phyloP scores from a whole-genome alignment of 441 rosid genomes.

The Capsella rubella region DNA sequence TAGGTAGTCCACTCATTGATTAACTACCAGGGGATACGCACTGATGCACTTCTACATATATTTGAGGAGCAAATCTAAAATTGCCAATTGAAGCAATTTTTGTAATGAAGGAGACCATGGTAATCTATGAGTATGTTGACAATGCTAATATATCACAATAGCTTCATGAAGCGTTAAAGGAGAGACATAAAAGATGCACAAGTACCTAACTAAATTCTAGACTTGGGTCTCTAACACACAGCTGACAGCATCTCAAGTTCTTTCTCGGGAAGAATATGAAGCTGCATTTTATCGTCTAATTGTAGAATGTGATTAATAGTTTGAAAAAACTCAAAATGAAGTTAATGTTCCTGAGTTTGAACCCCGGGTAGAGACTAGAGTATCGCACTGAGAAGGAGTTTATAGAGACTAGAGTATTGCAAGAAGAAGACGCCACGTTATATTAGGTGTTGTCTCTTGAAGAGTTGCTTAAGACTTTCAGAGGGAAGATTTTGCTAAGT shows the following conservation, averaged over 20 bases:
- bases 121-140: too few species aligned
- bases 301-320: background rate
- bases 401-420: background rate
- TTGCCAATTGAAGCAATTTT: too few species aligned
- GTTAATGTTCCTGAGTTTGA: background rate
- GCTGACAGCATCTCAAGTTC: too few species aligned
- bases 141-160: too few species aligned
- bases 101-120: too few species aligned
- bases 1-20: too few species aligned
- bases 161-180: background rate
- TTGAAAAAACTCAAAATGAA: background rate
- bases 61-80: too few species aligned
- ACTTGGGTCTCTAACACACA: background rate
- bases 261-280: background rate
- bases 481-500: conserved; percentile 65
- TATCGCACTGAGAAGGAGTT: background rate
- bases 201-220: background rate
- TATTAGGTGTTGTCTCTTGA: conserved; percentile 52
- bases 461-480: conserved; percentile 70
- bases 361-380: background rate
- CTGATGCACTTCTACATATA: too few species aligned
- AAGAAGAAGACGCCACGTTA: conserved; percentile 47
- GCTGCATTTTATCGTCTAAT: background rate
- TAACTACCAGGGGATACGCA: too few species aligned
- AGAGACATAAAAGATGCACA: background rate